Conservation (phyloP, 495 filamentous ascomycete species). For the Apiosordaria backusii region DNA sequence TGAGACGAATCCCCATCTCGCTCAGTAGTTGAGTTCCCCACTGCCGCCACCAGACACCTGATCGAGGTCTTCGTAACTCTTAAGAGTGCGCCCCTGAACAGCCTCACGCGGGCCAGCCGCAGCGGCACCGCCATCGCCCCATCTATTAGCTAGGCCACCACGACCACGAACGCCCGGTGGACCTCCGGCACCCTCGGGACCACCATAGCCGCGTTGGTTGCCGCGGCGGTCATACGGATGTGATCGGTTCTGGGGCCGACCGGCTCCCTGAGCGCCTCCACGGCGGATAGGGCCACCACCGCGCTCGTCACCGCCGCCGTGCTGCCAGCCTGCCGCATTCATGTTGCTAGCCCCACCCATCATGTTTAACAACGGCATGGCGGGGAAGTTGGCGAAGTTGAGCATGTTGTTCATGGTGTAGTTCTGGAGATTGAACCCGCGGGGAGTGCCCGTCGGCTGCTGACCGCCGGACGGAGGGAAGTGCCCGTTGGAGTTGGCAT, state of each 20-base stretch:
- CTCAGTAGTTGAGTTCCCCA: conserved; percentile 60
- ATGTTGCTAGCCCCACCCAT: conserved; percentile 51
- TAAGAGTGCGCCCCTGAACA: conserved; percentile 82
- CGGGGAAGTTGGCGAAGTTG: conserved; percentile 46
- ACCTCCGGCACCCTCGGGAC: conserved; percentile 10
- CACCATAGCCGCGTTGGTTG: conserved; percentile 36
- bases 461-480: conserved; percentile 76
- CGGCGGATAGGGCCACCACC: conserved; percentile 47
- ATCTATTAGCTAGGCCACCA: conserved; percentile 52
- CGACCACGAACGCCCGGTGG: conserved; percentile 40
- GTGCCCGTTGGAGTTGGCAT: conserved; percentile 97
- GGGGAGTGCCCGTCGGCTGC: conserved; percentile 76
- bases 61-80: conserved; percentile 96
- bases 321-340: conserved; percentile 32
- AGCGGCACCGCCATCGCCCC: conserved; percentile 64
- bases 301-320: conserved; percentile 41
- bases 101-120: conserved; percentile 79
- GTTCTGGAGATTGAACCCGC: conserved; percentile 82
- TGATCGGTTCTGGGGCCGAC: conserved; percentile 45
- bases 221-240: conserved; percentile 50
- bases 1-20: background rate
- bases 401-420: conserved; percentile 56
- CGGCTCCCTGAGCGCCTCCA: conserved; percentile 38
- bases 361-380: conserved; percentile 53
- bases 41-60: conserved; percentile 59